Conservation (phyloP, 495 filamentous ascomycete species). For the Apiosordaria backusii region DNA sequence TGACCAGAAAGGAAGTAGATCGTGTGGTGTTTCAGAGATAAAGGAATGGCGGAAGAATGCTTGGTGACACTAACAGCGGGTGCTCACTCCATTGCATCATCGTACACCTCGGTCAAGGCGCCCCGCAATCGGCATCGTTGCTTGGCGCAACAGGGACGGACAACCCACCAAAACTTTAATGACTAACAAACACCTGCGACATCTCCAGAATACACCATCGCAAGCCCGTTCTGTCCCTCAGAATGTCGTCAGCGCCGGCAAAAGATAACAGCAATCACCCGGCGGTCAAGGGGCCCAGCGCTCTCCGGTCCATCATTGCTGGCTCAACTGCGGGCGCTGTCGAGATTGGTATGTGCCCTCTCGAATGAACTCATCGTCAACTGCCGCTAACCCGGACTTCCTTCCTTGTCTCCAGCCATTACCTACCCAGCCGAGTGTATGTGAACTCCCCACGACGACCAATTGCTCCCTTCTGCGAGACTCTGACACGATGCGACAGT, state of each 20-base stretch:
- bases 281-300: conserved; percentile 61
- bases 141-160: conserved; percentile 1
- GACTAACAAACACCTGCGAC: neutral
- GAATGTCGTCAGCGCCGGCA: conserved; percentile 30
- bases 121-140: conserved; percentile 12
- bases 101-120: neutral
- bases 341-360: conserved; percentile 68
- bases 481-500: conserved; percentile 43
- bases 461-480: conserved; percentile 11
- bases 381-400: conserved; percentile 16
- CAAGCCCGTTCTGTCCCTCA: neutral
- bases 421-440: conserved; percentile 97
- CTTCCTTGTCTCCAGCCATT: conserved; percentile 59
- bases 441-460: conserved; percentile 17
- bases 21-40: neutral
- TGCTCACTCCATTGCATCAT: neutral
- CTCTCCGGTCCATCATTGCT: conserved; percentile 80
- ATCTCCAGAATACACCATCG: neutral
- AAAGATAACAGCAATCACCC: conserved; percentile 28
- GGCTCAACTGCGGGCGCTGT: conserved; percentile 88
- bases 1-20: neutral
- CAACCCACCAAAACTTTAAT: conserved; percentile 8
- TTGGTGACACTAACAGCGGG: neutral
- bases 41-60: neutral
- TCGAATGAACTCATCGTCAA: neutral